A percentile compares a stretch with the other conserved stretches of the same genome.
phyloP scores from a whole-genome alignment of 2,329 filamentous ascomycete genomes.

The Simplicillium sp. region DNA sequence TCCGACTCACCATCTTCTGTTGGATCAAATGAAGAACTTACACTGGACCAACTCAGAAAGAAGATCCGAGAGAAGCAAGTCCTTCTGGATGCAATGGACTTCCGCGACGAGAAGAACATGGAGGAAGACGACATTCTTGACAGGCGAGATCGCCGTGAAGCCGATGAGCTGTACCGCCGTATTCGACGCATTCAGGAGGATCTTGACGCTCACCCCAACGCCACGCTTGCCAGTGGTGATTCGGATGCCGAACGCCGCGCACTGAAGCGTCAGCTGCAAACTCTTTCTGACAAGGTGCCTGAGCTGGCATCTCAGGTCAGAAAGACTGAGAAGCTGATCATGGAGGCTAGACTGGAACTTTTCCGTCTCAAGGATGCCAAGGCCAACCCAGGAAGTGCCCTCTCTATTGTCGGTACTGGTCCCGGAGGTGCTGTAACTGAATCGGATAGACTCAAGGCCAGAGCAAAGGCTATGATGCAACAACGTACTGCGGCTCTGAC shows the following conservation, averaged over 20 bases:
- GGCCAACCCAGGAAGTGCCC: slow-evolving; percentile 71
- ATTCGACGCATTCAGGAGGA: slow-evolving; percentile 90
- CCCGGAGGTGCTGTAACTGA: slow-evolving; percentile 87
- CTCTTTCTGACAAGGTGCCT: slow-evolving; percentile 79
- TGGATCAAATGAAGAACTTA: slow-evolving; percentile 69
- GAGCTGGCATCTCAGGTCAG: slow-evolving; percentile 88
- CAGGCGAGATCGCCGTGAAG: slow-evolving; percentile 79
- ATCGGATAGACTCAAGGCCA: slow-evolving; percentile 85
- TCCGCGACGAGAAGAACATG: slow-evolving; percentile 78
- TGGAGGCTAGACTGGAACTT: slow-evolving; percentile 82
- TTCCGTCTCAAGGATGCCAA: slow-evolving; percentile 93
- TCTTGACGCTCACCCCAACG: slow-evolving; percentile 81
- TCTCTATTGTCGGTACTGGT: slow-evolving; percentile 81
- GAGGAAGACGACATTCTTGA: slow-evolving; percentile 93
- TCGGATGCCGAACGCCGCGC: slow-evolving; percentile 81
- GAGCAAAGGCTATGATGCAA: slow-evolving; percentile 98
- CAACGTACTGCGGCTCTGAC: slow-evolving; percentile 88
- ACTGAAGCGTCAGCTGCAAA: slow-evolving; percentile 82
- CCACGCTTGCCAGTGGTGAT: slow-evolving; percentile 59
- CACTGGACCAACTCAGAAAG: slow-evolving; percentile 81
- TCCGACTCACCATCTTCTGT: slow-evolving; percentile 65
- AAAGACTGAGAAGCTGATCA: slow-evolving; percentile 82
- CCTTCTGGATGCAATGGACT: slow-evolving; percentile 90
- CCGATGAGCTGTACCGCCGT: slow-evolving; percentile 86
- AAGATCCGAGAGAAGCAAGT: slow-evolving; percentile 92